A percentile compares a stretch with the other conserved stretches of the same genome.
These are phyloP conservation scores for Oenanthe javanica DNA, from an alignment of 140 eudicot genomes.

Conservation along the genomic window DNA sequence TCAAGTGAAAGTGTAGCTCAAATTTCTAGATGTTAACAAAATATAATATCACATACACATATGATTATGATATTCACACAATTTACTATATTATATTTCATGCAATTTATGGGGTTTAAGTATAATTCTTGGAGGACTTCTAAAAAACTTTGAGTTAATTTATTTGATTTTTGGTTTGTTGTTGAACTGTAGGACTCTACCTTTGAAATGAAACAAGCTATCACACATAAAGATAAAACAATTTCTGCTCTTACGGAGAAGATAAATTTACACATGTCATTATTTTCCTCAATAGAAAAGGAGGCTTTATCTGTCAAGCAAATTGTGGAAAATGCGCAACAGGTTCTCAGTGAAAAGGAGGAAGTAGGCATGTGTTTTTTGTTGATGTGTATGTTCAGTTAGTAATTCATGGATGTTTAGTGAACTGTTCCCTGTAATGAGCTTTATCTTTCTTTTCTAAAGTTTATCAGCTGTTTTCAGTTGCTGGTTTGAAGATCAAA, in stretches of 20 bases:
- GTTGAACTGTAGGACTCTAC: constrained; percentile 45
- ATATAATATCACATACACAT: not conserved
- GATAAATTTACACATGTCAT: constrained; percentile 31
- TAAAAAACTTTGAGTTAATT: not conserved
- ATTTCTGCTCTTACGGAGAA: constrained; percentile 43
- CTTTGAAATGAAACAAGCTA: constrained; percentile 49
- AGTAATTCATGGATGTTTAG: constrained; percentile 11
- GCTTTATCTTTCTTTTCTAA: not conserved
- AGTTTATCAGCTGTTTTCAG: constrained; percentile 25
- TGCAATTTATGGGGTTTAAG: not conserved
- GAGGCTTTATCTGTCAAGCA: constrained; percentile 45
- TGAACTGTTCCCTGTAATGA: not conserved
- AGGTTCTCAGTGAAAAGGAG: constrained; percentile 41
- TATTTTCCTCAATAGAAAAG: constrained; percentile 37
- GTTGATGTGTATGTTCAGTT: constrained; percentile 15
- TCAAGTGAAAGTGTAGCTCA: not conserved
- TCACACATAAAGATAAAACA: constrained; percentile 49
- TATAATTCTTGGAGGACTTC: constrained; percentile 11
- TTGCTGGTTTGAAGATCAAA: constrained; percentile 37
- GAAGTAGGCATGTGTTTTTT: constrained; percentile 46
- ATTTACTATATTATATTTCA: not conserved
- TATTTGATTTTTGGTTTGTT: constrained; percentile 2
- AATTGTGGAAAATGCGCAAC: constrained; percentile 40
- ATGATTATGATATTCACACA: not conserved
- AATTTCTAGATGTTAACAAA: not conserved